Percentiles rank a stretch among this genome's conserved stretches.
Conservation (phyloP, 441 rosid species). For the Hura crepitans region DNA sequence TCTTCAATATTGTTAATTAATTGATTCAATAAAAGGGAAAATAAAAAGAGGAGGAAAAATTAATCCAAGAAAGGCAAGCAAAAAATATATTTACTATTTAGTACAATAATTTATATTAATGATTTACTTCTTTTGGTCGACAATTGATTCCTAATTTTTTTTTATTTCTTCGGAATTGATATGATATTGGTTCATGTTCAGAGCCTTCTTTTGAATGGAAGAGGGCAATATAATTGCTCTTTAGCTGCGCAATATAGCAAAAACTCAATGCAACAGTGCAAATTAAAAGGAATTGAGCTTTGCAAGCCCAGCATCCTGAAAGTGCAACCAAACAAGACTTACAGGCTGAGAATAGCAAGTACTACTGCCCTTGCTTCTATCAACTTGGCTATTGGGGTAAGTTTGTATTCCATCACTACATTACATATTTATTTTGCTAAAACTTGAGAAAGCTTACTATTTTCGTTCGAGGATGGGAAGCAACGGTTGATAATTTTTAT, state of each 20-base stretch:
- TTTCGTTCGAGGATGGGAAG: too few species aligned
- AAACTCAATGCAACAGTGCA: constrained; percentile 30
- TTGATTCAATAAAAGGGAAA: too few species aligned
- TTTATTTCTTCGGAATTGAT: background rate
- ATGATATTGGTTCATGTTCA: constrained; percentile 11
- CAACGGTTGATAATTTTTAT: too few species aligned
- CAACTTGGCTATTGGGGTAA: constrained; percentile 63
- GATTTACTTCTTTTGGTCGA: too few species aligned
- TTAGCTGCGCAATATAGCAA: constrained; percentile 45
- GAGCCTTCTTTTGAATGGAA: constrained; percentile 69
- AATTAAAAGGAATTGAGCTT: constrained; percentile 43
- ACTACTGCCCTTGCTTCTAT: constrained; percentile 67
- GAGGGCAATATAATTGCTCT: constrained; percentile 78
- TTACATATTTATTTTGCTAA: background rate
- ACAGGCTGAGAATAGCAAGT: constrained; percentile 70
- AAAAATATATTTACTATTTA: too few species aligned
- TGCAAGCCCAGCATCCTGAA: constrained; percentile 55
- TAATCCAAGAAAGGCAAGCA: too few species aligned
- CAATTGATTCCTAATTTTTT: too few species aligned
- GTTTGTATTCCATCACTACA: background rate
- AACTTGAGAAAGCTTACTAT: too few species aligned
- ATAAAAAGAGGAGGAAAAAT: too few species aligned
- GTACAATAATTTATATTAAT: too few species aligned
- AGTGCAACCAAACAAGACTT: constrained; percentile 53
- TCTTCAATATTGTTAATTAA: too few species aligned